Conservation (phyloP, 2,329 filamentous ascomycete genomes). For the Monosporascus sp. region DNA sequence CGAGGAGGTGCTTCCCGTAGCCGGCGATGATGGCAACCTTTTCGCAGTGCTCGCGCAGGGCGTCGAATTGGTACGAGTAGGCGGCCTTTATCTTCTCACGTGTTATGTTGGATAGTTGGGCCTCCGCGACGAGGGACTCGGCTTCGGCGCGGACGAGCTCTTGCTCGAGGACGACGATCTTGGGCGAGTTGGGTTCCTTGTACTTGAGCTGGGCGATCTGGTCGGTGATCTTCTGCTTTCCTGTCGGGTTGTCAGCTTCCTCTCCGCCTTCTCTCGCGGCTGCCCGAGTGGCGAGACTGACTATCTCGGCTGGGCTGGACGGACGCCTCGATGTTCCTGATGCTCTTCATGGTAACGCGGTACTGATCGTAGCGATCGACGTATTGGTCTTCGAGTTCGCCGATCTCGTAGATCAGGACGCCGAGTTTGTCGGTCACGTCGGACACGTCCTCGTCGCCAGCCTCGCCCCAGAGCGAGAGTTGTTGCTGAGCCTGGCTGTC, state of each 20-base stretch:
- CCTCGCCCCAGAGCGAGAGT: constrained; percentile 96
- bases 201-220: constrained; percentile 99
- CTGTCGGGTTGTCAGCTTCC: constrained; percentile 40
- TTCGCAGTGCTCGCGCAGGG: constrained; percentile 93
- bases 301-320: constrained; percentile 97
- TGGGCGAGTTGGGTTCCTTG: constrained; percentile 97
- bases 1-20: constrained; percentile 96
- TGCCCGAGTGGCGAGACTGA: constrained; percentile 40
- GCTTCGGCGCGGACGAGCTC: constrained; percentile 97
- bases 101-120: constrained; percentile 97
- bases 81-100: constrained; percentile 99
- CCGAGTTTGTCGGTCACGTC: constrained; percentile 99
- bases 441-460: constrained; percentile 93
- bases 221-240: constrained; percentile 98
- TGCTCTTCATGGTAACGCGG: constrained; percentile 98
- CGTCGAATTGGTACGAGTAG: constrained; percentile 97
- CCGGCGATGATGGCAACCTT: constrained; percentile 97
- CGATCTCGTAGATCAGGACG: constrained; percentile 96
- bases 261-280: neutral
- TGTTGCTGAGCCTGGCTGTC: constrained; percentile 65
- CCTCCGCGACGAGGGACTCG: constrained; percentile 97
- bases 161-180: constrained; percentile 96
- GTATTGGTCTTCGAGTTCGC: constrained; percentile 95
- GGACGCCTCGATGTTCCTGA: constrained; percentile 97
- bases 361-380: constrained; percentile 99